Percentiles rank a stretch among this genome's conserved stretches.
Evolutionary conservation across 176 grass and related monocot genomes (phyloP).

Genomic region (Otatea glauca): DNA sequence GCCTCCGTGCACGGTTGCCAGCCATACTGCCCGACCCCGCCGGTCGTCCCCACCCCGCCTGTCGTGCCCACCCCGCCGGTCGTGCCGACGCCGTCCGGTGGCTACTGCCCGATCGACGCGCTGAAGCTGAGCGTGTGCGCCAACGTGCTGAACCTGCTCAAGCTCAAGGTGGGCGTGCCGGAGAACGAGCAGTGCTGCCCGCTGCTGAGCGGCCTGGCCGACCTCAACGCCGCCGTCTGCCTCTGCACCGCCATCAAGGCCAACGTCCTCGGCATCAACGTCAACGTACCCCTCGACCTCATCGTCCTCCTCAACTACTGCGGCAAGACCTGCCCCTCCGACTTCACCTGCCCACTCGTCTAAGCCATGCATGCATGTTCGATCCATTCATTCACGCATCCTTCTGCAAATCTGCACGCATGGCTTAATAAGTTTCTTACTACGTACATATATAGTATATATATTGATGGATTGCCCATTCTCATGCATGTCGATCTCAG

Average conservation of each 20-base stretch:
- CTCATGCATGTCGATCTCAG: too few species aligned
- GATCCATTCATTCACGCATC: background rate
- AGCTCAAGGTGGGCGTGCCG: constrained; percentile 34
- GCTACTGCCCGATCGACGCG: constrained; percentile 49
- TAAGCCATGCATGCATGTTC: background rate
- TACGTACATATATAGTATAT: too few species aligned
- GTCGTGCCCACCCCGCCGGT: constrained; percentile 8
- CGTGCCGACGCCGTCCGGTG: background rate
- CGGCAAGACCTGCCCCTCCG: constrained; percentile 55
- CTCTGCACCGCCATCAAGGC: constrained; percentile 79
- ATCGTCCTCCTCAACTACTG: constrained; percentile 67
- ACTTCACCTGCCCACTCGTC: constrained; percentile 55
- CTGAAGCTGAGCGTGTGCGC: constrained; percentile 50
- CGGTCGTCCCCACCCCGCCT: constrained; percentile 1
- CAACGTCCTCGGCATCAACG: constrained; percentile 47
- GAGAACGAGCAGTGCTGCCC: constrained; percentile 46
- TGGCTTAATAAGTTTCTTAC: too few species aligned
- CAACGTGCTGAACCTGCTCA: constrained; percentile 52
- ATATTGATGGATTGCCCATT: too few species aligned
- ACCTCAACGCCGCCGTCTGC: constrained; percentile 77
- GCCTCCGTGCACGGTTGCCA: constrained; percentile 35
- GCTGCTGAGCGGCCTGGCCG: constrained; percentile 37
- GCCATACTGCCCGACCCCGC: constrained; percentile 11
- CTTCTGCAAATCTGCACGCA: background rate
- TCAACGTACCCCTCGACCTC: constrained; percentile 61